Evolutionary conservation across 192 early-diverging fungal genomes (phyloP), one percentile per base, ranked within the genome.

Genomic region (Coemansia umbellata): DNA sequence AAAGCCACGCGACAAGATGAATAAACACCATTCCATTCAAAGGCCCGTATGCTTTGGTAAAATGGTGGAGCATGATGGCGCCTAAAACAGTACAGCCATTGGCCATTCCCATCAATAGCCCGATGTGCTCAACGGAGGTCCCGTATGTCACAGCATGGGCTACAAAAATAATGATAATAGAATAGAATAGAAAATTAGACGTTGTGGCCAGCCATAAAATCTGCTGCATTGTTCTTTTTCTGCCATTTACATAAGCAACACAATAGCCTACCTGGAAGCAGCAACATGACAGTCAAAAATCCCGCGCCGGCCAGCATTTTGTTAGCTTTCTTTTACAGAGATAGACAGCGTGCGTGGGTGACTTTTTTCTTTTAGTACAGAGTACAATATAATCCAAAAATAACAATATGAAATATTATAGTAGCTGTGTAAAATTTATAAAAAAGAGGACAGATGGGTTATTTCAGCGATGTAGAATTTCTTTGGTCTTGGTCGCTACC

Each of bases 21-120:
- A 74, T 63, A 15, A 74, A 42, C 43, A 74, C 31, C 72, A 74
- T 74, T 21, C 72, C 72, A 22, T 74, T 74, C n/a, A 74, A 35
- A 10, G 63, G 60, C 5, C 72, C 72, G 40, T 63, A 74, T 17
- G 47, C 18, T 44, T 74, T 74, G 35, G 51, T 50, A 64, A 74
- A 74, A 50, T 74, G 72, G 53, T 74, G 72, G 11, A 74, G 56
- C 11, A 74, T 26, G 48, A 74, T 74, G 2, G 72, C 54, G 0
- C 72, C 72, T 27, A 74, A 11, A 17, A 74, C 56, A 0, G 72
- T 74, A 17, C 72, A 74, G 1, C 64, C 65, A 39, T 74, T 74
- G 1, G 72, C 55, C 26, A 74, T 33, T 0, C 72, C 72, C 51
- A 74, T 56, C 48, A 74, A 37, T 13, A 74, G 47, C 1, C 72